phyloP scores from a whole-genome alignment of 2,329 filamentous ascomycete species.

The Penicillium polonicum region DNA sequence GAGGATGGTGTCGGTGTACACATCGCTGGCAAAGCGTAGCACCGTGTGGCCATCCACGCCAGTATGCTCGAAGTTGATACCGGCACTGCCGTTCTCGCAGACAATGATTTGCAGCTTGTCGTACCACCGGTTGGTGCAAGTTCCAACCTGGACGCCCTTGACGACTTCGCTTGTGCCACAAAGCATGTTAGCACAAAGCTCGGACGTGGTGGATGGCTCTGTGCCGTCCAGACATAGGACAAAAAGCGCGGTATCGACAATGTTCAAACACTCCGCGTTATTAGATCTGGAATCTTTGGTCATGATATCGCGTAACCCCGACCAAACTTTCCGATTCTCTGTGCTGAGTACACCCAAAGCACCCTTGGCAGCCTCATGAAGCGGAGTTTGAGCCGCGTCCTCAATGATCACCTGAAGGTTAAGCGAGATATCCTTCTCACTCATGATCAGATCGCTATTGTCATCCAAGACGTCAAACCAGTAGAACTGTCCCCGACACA shows the following conservation, averaged over 20 bases:
- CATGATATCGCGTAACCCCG: conserved; percentile 80
- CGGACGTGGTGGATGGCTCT: conserved; percentile 74
- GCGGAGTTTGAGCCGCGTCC: conserved; percentile 83
- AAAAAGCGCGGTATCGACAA: conserved; percentile 92
- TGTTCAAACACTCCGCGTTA: conserved; percentile 92
- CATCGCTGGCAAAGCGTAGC: conserved; percentile 88
- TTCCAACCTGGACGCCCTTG: conserved; percentile 91
- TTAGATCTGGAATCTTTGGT: conserved; percentile 84
- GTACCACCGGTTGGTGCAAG: conserved; percentile 98
- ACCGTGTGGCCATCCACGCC: conserved; percentile 98
- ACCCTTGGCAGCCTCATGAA: conserved; percentile 92
- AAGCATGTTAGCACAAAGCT: conserved; percentile 97
- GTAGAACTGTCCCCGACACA: conserved; percentile 95
- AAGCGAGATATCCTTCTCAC: conserved; percentile 84
- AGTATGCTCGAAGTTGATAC: conserved; percentile 99
- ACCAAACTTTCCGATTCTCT: conserved; percentile 96
- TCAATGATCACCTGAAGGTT: conserved; percentile 91
- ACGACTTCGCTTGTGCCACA: conserved; percentile 91
- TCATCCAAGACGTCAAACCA: conserved; percentile 98
- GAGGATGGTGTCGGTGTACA: conserved; percentile 97
- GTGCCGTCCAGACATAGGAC: conserved; percentile 90
- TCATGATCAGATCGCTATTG: conserved; percentile 95
- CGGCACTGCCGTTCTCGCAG: conserved; percentile 96
- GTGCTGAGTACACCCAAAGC: conserved; percentile 92
- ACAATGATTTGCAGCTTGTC: conserved; percentile 99